Percentiles rank a stretch among this genome's conserved stretches.
Evolutionary conservation across 176 grass and related monocot genomes (phyloP).

Genomic region (Raddia guianensis): DNA sequence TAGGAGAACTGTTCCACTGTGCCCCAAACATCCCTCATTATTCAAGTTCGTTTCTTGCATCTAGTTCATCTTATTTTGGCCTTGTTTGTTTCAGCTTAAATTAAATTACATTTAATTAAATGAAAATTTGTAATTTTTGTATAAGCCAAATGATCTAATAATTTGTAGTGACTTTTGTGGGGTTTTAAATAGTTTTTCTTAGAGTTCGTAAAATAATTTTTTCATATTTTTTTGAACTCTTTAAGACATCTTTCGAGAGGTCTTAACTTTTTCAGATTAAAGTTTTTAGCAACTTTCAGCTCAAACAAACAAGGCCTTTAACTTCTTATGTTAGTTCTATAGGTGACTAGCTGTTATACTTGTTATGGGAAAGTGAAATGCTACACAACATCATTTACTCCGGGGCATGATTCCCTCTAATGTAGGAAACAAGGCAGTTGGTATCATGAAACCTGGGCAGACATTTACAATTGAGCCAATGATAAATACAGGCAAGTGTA

Average conservation of each 20-base stretch:
- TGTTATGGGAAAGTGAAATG: slow-evolving; percentile 19
- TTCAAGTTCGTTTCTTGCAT: slow-evolving; percentile 62
- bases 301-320: no score
- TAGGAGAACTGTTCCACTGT: slow-evolving; percentile 95
- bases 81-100: no score
- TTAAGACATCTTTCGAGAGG: no score
- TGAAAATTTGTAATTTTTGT: no score
- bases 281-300: no score
- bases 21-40: slow-evolving; percentile 98
- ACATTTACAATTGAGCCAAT: slow-evolving; percentile 99
- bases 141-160: no score
- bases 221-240: no score
- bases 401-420: slow-evolving; percentile 27
- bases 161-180: no score
- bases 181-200: no score
- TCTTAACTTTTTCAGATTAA: no score
- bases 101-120: no score
- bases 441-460: slow-evolving; percentile 98
- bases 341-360: background rate
- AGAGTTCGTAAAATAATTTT: no score
- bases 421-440: slow-evolving; percentile 96
- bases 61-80: slow-evolving; percentile 30
- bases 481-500: slow-evolving; percentile 84
- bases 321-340: slow-evolving; percentile 19
- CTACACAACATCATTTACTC: slow-evolving; percentile 18